Evolutionary conservation across 2,329 filamentous ascomycete genomes (phyloP).

Genomic region (Periconia macrospinosa): DNA sequence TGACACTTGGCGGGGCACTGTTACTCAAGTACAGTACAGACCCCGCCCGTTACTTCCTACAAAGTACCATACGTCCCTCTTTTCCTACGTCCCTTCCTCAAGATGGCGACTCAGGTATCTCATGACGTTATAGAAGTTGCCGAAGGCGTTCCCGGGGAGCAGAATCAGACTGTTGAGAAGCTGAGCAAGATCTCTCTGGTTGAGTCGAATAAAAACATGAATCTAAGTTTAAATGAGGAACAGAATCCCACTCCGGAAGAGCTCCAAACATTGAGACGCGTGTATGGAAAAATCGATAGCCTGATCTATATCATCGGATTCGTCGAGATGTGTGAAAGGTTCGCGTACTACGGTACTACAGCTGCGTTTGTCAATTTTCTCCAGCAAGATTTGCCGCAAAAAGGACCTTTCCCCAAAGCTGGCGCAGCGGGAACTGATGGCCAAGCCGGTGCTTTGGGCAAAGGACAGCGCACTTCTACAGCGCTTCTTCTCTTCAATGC

Average conservation of each 20-base stretch:
- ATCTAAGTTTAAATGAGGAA: background rate
- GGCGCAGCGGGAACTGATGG: constrained; percentile 30
- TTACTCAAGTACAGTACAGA: background rate
- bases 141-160: background rate
- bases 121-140: background rate
- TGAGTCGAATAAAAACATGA: background rate
- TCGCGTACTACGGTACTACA: constrained; percentile 75
- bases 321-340: constrained; percentile 74
- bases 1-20: background rate
- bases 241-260: constrained; percentile 63
- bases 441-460: constrained; percentile 39
- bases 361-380: constrained; percentile 57
- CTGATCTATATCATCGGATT: constrained; percentile 70
- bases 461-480: constrained; percentile 41
- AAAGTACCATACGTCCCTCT: background rate
- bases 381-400: constrained; percentile 39
- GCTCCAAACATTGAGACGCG: constrained; percentile 61
- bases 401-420: constrained; percentile 33
- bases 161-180: background rate
- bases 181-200: background rate
- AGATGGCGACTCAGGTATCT: background rate
- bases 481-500: constrained; percentile 43
- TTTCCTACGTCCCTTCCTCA: background rate
- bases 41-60: background rate
- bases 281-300: constrained; percentile 67